Evolutionary conservation across 108 stramenopile genomes (phyloP).

Genomic region (Stephanodiscus minutulus): DNA sequence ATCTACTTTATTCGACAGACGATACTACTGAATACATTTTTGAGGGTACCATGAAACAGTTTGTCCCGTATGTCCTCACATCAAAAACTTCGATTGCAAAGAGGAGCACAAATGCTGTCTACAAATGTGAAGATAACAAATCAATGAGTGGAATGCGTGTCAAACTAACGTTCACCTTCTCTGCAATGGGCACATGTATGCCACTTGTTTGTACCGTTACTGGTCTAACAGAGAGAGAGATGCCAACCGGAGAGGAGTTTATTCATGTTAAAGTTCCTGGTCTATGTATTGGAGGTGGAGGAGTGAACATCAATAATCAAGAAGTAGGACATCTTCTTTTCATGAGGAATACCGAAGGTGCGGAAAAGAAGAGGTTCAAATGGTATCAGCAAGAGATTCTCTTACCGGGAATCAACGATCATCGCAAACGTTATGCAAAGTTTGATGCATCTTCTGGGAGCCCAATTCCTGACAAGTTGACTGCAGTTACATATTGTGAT

Average conservation of each 20-base stretch:
- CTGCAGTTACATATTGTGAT: too few species aligned
- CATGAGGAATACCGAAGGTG: constrained; percentile 2
- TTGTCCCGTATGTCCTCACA: background rate
- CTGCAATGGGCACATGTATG: background rate
- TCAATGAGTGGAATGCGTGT: constrained; percentile 25
- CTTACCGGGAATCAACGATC: constrained; percentile 9
- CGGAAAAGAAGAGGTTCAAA: background rate
- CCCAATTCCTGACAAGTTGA: too few species aligned
- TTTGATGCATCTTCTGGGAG: too few species aligned
- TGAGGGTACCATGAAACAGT: constrained; percentile 5
- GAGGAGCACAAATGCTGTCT: constrained; percentile 9
- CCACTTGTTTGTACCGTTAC: constrained; percentile 14
- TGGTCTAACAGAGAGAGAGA: constrained; percentile 17
- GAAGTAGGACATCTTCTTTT: constrained; percentile 4
- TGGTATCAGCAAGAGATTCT: constrained; percentile 1
- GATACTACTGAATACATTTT: constrained; percentile 17
- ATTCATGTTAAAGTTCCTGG: constrained; percentile 8
- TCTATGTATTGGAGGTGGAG: constrained; percentile 5
- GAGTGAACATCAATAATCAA: constrained; percentile 6
- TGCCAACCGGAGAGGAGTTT: constrained; percentile 2
- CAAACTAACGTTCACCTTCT: constrained; percentile 13
- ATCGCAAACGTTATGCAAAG: background rate
- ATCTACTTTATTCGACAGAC: constrained; percentile 15
- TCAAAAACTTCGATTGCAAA: background rate
- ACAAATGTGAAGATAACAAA: background rate